Percentiles rank a stretch among this genome's conserved stretches.
phyloP scores from a whole-genome alignment of 495 filamentous ascomycete genomes.

The Aspergillus cristatus region DNA sequence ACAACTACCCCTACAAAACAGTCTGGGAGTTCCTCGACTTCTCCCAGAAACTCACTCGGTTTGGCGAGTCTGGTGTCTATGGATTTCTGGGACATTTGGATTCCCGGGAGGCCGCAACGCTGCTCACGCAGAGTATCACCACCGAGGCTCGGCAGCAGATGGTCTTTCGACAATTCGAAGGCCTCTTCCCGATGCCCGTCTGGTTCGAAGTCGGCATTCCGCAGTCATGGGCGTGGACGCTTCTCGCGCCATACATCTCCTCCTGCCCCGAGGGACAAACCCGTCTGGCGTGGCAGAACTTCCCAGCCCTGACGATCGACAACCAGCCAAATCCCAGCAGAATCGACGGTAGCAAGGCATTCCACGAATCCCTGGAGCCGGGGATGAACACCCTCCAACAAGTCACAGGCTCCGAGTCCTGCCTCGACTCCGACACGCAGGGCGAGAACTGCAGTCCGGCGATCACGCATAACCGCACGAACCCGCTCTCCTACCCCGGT shows the following conservation, averaged over 20 bases:
- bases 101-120: conserved; percentile 60
- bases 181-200: conserved; percentile 75
- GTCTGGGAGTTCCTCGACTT: conserved; percentile 80
- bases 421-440: conserved; percentile 39
- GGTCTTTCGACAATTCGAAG: conserved; percentile 80
- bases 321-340: conserved; percentile 68
- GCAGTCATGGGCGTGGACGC: conserved; percentile 82
- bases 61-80: conserved; percentile 75
- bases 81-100: conserved; percentile 78
- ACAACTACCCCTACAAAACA: conserved; percentile 73
- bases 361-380: conserved; percentile 25
- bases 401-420: conserved; percentile 34
- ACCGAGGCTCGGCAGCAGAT: conserved; percentile 85
- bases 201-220: conserved; percentile 82
- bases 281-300: conserved; percentile 80
- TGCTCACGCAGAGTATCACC: conserved; percentile 68
- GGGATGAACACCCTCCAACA: conserved; percentile 25
- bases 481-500: conserved; percentile 67
- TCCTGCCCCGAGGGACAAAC: conserved; percentile 68
- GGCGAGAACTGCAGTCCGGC: conserved; percentile 51
- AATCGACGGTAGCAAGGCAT: conserved; percentile 46
- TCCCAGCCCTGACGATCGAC: conserved; percentile 61
- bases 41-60: conserved; percentile 76
- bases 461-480: conserved; percentile 55
- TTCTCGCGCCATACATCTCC: conserved; percentile 77